These are phyloP conservation scores for Eutrema japonicum DNA, from an alignment of 345 rosid species.

Conservation along the genomic window DNA sequence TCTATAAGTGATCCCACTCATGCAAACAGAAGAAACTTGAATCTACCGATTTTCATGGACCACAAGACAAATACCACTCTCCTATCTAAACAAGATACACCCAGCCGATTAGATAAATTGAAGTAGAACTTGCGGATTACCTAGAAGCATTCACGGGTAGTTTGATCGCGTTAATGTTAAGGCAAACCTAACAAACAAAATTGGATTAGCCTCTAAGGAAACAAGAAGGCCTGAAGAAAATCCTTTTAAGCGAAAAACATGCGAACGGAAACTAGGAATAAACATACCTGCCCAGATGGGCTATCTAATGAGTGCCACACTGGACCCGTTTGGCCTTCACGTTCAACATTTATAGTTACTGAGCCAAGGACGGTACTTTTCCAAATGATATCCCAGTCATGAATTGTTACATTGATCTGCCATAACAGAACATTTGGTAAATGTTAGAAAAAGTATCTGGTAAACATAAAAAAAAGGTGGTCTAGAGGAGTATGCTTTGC, in stretches of 20 bases:
- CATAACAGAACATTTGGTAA: conserved; percentile 25
- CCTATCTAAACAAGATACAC: conserved; percentile 5
- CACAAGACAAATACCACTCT: background rate
- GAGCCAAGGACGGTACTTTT: conserved; percentile 97
- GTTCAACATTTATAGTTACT: conserved; percentile 80
- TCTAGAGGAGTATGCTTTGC: background rate
- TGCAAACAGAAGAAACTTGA: conserved; percentile 7
- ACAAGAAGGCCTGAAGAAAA: background rate
- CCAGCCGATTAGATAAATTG: conserved; percentile 1
- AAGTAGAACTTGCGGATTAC: conserved; percentile 47
- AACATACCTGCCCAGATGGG: conserved; percentile 86
- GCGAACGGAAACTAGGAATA: conserved; percentile 30
- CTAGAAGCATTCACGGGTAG: conserved; percentile 66
- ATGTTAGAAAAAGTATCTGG: conserved; percentile 4
- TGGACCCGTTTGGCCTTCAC: conserved; percentile 89
- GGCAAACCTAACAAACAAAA: conserved; percentile 74
- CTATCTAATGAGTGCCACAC: conserved; percentile 91
- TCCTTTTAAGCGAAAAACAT: background rate
- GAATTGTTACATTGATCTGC: conserved; percentile 92
- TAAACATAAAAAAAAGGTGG: conserved; percentile 21
- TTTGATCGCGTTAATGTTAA: conserved; percentile 76
- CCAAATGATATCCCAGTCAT: conserved; percentile 99
- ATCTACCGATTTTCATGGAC: conserved; percentile 11
- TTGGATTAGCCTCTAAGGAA: conserved; percentile 33
- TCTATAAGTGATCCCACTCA: background rate